A percentile compares a stretch with the other conserved stretches of the same genome.
These are phyloP conservation scores for Paspalum notatum DNA, from an alignment of 176 grass and related monocot species.

Conservation along the genomic window DNA sequence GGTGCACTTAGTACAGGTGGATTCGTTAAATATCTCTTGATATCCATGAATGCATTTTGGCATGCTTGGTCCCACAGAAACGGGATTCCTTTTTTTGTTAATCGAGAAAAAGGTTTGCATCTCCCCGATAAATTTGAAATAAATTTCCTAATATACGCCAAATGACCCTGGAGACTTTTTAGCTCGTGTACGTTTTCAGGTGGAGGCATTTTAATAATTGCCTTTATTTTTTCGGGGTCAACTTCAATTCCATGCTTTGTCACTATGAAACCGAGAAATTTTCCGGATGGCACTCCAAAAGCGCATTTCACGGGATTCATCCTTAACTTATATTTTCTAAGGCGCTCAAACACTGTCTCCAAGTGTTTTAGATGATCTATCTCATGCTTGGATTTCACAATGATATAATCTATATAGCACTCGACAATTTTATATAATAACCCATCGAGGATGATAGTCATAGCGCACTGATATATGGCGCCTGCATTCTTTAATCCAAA, in stretches of 20 bases:
- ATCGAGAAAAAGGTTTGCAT: too few species aligned
- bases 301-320: neutral
- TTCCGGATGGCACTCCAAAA: neutral
- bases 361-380: neutral
- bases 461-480: too few species aligned
- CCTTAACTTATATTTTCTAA: neutral
- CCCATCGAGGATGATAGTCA: too few species aligned
- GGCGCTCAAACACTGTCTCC: neutral
- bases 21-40: neutral
- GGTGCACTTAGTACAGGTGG: too few species aligned
- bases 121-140: too few species aligned
- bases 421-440: neutral
- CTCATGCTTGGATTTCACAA: neutral
- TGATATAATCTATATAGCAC: conserved; percentile 19
- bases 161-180: neutral
- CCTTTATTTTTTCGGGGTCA: neutral
- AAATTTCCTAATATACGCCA: neutral
- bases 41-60: neutral
- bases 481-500: neutral
- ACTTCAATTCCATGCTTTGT: neutral
- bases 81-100: too few species aligned
- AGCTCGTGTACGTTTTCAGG: neutral
- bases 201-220: neutral
- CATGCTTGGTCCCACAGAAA: neutral
- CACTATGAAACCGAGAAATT: neutral